Evolutionary conservation across 352 stramenopile species (phyloP), one percentile per base, ranked within the genome.

Genomic region (Hyaloperonospora brassicae): DNA sequence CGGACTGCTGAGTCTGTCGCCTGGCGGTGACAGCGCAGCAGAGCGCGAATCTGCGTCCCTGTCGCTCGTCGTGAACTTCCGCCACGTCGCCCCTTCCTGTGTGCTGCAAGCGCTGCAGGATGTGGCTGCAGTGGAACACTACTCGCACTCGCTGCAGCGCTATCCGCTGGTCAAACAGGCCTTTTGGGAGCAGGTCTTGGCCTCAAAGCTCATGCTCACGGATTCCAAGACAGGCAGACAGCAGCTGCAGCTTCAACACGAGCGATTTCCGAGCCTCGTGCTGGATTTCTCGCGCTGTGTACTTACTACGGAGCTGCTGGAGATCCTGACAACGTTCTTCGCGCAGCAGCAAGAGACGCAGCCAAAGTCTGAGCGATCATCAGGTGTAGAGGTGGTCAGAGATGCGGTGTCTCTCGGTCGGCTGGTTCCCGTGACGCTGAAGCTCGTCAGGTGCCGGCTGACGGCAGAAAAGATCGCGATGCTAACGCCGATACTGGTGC

Each of bases 191-290:
- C 59, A 64, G 7, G 50, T 63, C 1, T 40, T 75, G 36, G 57
- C 40, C 14, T 68, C 56, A 17, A 31, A 68, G 5, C 53, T 64
- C 23, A 59, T 68, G 54, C 23, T 39, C 3, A 50, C 35, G 10
- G 38, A 21, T 14, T 24, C 14, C 24, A 47, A 46, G 12, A 40
- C 25, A 1, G 44, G 22, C 25, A 58, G 23, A 23, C 54, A 63
- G 35, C 56, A 62, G 39, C 44, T 75, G 38, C 48, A 57, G 17
- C 52, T 63, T 4, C 52, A 51, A 31, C 25, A 70, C 41, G 46
- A 62, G 22, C 44, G 49, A 8, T 75, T 75, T 50, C 63, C 66
- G 21, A 62, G 57, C 25, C 54, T 75, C n/a, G 63, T 75, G 41
- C 50, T 75, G 21, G 66, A 75, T 52, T 63, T 68, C 23, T 72